phyloP scores from a whole-genome alignment of 805 yeast genomes.

The Helenozyma baotianmanensis region DNA sequence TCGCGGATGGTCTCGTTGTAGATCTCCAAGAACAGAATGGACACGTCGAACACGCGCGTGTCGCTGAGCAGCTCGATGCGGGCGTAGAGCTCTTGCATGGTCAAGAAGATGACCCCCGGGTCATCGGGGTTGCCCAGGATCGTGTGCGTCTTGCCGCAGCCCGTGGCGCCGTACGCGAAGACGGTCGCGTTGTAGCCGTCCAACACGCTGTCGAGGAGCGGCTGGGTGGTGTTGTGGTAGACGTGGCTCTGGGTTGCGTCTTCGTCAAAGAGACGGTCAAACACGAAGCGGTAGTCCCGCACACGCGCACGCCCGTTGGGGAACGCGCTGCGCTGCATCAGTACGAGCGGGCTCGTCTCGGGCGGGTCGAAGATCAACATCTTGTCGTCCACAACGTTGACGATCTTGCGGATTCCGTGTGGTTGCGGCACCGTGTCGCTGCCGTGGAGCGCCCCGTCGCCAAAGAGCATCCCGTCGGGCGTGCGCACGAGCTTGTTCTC shows the following conservation, averaged over 20 bases:
- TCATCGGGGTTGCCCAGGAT: conserved; percentile 67
- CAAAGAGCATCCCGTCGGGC: conserved; percentile 40
- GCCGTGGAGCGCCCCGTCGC: conserved; percentile 50
- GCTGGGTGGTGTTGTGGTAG: conserved; percentile 60
- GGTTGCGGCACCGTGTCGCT: conserved; percentile 17
- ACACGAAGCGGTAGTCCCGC: conserved; percentile 74
- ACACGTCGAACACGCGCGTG: conserved; percentile 53
- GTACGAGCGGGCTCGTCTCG: conserved; percentile 56
- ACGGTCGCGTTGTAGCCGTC: conserved; percentile 90
- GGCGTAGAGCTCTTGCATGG: conserved; percentile 71
- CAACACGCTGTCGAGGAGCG: conserved; percentile 66
- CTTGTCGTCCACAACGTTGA: conserved; percentile 76
- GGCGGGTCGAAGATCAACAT: conserved; percentile 88
- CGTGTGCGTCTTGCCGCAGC: conserved; percentile 96
- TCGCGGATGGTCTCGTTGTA: conserved; percentile 89
- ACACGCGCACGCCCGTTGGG: conserved; percentile 44
- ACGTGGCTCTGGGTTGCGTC: conserved; percentile 62
- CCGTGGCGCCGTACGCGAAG: conserved; percentile 96
- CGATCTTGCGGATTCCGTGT: conserved; percentile 61
- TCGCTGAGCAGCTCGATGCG: conserved; percentile 54
- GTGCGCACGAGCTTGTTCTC: conserved; percentile 39
- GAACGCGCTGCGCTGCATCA: conserved; percentile 44
- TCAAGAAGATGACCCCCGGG: conserved; percentile 77
- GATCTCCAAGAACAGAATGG: conserved; percentile 76
- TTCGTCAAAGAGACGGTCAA: conserved; percentile 75